Base-by-base conservation (phyloP, 495 filamentous ascomycete genomes). In the Lasiosphaeria miniovina region DNA sequence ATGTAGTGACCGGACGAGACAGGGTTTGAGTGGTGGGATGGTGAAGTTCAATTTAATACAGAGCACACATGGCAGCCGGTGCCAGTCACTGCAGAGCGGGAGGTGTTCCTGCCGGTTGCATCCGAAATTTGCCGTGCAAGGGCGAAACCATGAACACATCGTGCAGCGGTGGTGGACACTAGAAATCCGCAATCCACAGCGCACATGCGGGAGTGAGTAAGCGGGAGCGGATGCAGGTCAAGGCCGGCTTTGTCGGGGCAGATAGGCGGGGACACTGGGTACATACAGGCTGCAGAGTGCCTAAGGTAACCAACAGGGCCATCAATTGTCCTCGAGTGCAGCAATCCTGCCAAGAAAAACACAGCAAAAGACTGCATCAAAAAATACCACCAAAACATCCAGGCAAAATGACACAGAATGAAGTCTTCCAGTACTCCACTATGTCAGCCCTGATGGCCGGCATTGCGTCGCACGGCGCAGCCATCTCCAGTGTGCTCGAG, bases 371-470 rank as follows among this genome's bases (percentile, higher is more conserved):
- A 24, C 49, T 11, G 31, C 36, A 34, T 6, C 15, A 8, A 6
- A 6, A 7, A 50, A 32, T 6, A 11, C 45, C 38, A 12, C 15
- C 24, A 8, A 24, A 46, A 52, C 14, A 8, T 12, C 17, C 11
- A n/a, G 7, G 24, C 50, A 63, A 58, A 52, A 52, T 71, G 71
- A 41, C 24, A 14, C 32, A 35, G 41, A 78, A 82, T 66, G 74
- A 79, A 61, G 63, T 84, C 40, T 81, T 74, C 68, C 81, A 83
- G 55, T 82, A 76, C 68, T 80, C 75, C 46, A 68, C 81, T 48
- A 61, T 82, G 32, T 76, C 75, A 31, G 79, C 80, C 45, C 73
- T 84, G 1, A 81, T 84, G 80, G 72, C 78, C 49, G 80, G 80
- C 59, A 70, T 81, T 49, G 73, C 72, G 58, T 68, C 73, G 1